Percentiles rank a stretch among this genome's conserved stretches.
Conservation (phyloP, 768 basidiomycete species). For the Suillus discolor region DNA sequence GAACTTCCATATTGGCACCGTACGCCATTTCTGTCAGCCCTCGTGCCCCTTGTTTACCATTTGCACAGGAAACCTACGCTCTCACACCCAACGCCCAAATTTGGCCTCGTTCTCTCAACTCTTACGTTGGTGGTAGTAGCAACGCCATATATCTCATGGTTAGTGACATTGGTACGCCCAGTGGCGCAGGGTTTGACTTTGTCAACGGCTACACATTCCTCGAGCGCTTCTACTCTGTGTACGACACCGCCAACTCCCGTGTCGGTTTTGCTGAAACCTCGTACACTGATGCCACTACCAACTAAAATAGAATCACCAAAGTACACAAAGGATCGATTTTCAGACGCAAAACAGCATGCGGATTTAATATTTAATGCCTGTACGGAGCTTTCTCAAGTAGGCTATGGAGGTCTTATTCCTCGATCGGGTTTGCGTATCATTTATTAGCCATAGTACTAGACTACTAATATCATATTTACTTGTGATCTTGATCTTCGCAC, state of each 20-base stretch:
- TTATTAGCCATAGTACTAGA: background rate
- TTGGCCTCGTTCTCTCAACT: constrained; percentile 47
- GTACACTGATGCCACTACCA: constrained; percentile 33
- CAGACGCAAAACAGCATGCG: background rate
- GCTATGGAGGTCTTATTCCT: background rate
- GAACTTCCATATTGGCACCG: constrained; percentile 14
- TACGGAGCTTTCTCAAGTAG: background rate
- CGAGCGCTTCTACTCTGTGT: constrained; percentile 68
- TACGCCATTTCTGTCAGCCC: background rate
- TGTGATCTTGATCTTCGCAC: background rate
- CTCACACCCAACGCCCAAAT: constrained; percentile 47
- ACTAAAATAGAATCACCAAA: constrained; percentile 18
- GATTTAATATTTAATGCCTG: background rate
- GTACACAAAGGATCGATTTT: background rate
- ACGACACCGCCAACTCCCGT: constrained; percentile 57
- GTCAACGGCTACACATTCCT: constrained; percentile 57
- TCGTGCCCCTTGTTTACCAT: background rate
- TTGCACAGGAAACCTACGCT: constrained; percentile 32
- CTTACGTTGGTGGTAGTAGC: constrained; percentile 41
- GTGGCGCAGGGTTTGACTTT: constrained; percentile 55
- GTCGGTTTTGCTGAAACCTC: constrained; percentile 30
- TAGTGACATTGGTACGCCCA: constrained; percentile 37
- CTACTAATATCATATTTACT: background rate
- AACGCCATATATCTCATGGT: constrained; percentile 42
- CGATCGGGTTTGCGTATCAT: background rate